phyloP scores from a whole-genome alignment of 352 stramenopile species.

The Thraustochytrium aureum region DNA sequence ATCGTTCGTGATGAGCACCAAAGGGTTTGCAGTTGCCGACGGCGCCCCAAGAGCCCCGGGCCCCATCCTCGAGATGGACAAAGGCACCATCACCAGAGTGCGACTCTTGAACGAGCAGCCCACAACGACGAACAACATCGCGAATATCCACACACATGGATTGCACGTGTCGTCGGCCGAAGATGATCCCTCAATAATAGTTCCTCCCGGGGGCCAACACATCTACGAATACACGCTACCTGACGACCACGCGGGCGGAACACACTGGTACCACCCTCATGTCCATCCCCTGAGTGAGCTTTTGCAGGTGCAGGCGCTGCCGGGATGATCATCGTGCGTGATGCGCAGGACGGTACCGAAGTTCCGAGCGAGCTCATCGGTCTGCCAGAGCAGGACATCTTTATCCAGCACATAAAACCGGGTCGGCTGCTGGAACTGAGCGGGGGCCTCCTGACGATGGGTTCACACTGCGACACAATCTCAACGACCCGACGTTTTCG shows the following conservation, averaged over 20 bases:
- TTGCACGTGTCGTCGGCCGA: conserved; percentile 25
- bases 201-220: background rate
- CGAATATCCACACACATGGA: conserved; percentile 54
- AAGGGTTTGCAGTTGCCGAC: conserved; percentile 36
- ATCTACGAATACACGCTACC: conserved; percentile 41
- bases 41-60: background rate
- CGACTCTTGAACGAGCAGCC: conserved; percentile 25
- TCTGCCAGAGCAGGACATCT: conserved; percentile 10
- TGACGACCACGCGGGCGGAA: conserved; percentile 43
- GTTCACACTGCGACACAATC: background rate
- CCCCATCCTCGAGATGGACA: conserved; percentile 32
- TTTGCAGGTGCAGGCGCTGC: conserved; percentile 21
- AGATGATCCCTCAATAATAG: conserved; percentile 27
- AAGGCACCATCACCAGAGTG: conserved; percentile 26
- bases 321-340: conserved; percentile 39
- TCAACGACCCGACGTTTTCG: background rate
- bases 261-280: conserved; percentile 55
- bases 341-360: conserved; percentile 34
- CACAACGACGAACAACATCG: background rate
- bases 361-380: conserved; percentile 31
- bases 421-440: conserved; percentile 18
- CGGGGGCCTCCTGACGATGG: background rate
- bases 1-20: conserved; percentile 16
- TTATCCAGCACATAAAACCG: conserved; percentile 31
- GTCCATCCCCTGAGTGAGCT: conserved; percentile 19